Evolutionary conservation across 2,329 filamentous ascomycete species (phyloP).

Genomic region (Colletotrichum incanum): DNA sequence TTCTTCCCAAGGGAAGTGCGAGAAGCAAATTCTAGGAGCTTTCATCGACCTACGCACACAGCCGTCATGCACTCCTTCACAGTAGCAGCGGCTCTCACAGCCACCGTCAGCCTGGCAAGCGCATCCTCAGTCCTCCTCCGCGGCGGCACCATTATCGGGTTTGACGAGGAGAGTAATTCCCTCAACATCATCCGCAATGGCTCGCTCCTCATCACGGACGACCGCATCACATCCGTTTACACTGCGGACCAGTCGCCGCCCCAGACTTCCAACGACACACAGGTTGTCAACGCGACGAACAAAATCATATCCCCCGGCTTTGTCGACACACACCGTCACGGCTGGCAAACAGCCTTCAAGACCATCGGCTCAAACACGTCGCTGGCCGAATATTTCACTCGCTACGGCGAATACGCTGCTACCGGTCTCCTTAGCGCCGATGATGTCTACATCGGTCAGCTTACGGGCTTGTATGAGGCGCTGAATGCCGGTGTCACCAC

Average conservation of each 20-base stretch:
- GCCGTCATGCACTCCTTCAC: slow-evolving; percentile 20
- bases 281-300: slow-evolving; percentile 63
- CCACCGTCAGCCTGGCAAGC: slow-evolving; percentile 11
- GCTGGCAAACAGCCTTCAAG: slow-evolving; percentile 70
- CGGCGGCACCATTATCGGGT: slow-evolving; percentile 60
- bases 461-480: slow-evolving; percentile 64
- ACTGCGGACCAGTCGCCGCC: slow-evolving; percentile 9
- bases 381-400: slow-evolving; percentile 63
- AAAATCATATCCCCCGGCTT: slow-evolving; percentile 71
- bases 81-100: slow-evolving; percentile 19
- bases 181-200: slow-evolving; percentile 58
- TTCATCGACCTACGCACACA: no score
- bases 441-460: slow-evolving; percentile 63
- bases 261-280: slow-evolving; percentile 46
- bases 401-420: slow-evolving; percentile 55
- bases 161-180: slow-evolving; percentile 51
- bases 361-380: slow-evolving; percentile 68
- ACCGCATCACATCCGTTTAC: slow-evolving; percentile 55
- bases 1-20: background rate
- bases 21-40: background rate
- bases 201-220: slow-evolving; percentile 57
- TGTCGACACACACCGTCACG: slow-evolving; percentile 70
- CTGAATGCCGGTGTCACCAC: slow-evolving; percentile 70
- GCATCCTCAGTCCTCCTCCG: slow-evolving; percentile 49
- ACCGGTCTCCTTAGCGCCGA: slow-evolving; percentile 55